A percentile compares a stretch with the other conserved stretches of the same genome.
These are phyloP conservation scores for Tieghemostelium lacteum DNA, from an alignment of 78 protist genomes.

Conservation along the genomic window DNA sequence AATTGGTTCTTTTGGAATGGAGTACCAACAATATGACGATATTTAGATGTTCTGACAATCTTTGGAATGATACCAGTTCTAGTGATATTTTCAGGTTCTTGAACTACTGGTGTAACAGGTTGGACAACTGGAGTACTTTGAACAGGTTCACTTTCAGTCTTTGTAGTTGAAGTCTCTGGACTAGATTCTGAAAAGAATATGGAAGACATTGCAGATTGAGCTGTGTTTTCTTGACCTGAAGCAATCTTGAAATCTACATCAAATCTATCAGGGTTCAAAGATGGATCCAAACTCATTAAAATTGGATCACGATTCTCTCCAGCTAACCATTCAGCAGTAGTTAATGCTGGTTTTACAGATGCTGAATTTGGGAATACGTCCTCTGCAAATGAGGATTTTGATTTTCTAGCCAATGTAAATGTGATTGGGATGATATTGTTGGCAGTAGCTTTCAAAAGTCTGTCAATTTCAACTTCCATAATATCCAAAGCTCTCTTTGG, in stretches of 20 bases:
- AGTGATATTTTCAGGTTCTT: conserved; percentile 26
- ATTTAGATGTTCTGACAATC: conserved; percentile 79
- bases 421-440: conserved; percentile 72
- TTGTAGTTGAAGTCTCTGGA: not conserved
- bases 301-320: conserved; percentile 63
- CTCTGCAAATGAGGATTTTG: conserved; percentile 40
- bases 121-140: not conserved
- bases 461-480: conserved; percentile 76
- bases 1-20: conserved; percentile 50
- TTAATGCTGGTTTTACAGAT: conserved; percentile 29
- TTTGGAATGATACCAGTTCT: conserved; percentile 74
- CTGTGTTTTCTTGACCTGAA: not conserved
- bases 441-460: conserved; percentile 64
- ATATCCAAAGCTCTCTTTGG: conserved; percentile 92
- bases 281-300: conserved; percentile 37
- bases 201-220: not conserved
- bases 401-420: conserved; percentile 60
- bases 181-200: conserved; percentile 1
- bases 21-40: conserved; percentile 66
- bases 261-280: not conserved
- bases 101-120: not conserved
- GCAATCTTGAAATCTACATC: not conserved
- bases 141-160: not conserved
- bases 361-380: conserved; percentile 74
- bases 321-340: conserved; percentile 43